phyloP scores from a whole-genome alignment of 495 filamentous ascomycete species.

The Neurospora hispaniola region DNA sequence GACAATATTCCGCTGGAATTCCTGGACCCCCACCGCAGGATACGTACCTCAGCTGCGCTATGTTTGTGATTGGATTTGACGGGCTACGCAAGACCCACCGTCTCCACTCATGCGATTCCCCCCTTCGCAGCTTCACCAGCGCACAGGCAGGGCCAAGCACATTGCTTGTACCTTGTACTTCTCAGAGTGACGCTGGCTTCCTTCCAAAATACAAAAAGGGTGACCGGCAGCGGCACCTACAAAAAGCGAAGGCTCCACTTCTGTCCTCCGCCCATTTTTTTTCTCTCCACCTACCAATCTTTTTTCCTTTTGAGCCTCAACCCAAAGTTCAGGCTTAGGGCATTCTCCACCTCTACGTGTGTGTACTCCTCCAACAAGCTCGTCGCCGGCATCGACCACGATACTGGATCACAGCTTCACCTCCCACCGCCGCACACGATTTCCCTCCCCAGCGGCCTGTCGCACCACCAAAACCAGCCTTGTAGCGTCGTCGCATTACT shows the following conservation, averaged over 20 bases:
- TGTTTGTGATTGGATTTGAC: background rate
- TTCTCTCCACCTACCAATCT: conserved; percentile 27
- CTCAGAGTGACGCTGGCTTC: conserved; percentile 2
- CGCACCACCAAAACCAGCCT: background rate
- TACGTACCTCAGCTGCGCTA: background rate
- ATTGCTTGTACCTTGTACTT: background rate
- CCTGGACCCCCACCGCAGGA: background rate
- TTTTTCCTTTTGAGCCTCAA: conserved; percentile 26
- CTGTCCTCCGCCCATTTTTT: conserved; percentile 22
- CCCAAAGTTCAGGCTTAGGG: conserved; percentile 19
- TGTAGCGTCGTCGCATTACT: background rate
- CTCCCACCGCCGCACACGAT: conserved; percentile 5
- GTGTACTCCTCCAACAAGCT: conserved; percentile 4
- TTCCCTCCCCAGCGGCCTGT: background rate
- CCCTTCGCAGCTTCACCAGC: background rate
- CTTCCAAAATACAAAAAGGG: conserved; percentile 2
- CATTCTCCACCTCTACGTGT: conserved; percentile 18
- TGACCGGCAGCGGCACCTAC: background rate
- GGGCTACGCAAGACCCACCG: background rate
- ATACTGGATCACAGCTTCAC: conserved; percentile 12
- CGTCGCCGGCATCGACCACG: conserved; percentile 1
- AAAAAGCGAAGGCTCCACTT: conserved; percentile 1
- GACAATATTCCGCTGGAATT: background rate
- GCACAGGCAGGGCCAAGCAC: background rate
- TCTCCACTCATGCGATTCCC: background rate